These are phyloP conservation scores for Penicillium verrucosum DNA, from an alignment of 2,329 filamentous ascomycete species.

Conservation along the genomic window DNA sequence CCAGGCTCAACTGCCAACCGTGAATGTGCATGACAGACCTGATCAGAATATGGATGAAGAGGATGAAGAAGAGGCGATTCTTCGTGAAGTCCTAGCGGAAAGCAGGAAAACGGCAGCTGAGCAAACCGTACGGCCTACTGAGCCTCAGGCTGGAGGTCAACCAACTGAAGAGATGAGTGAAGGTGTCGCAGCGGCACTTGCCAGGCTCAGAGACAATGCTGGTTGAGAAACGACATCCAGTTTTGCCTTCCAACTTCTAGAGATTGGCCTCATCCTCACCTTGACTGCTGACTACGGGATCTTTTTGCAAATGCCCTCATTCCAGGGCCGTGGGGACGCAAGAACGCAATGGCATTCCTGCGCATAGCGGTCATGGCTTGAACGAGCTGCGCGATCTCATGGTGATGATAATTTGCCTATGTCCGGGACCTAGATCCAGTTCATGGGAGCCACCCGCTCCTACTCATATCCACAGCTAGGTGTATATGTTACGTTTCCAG, in stretches of 20 bases:
- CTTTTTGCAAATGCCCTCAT: neutral
- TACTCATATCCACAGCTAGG: neutral
- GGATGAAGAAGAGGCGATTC: conserved; percentile 50
- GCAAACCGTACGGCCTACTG: neutral
- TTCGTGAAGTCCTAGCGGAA: conserved; percentile 32
- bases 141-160: neutral
- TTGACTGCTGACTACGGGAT: neutral
- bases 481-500: neutral
- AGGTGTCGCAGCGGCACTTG: conserved; percentile 58
- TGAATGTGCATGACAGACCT: conserved; percentile 1
- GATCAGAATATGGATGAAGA: conserved; percentile 14
- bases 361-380: neutral
- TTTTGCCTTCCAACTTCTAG: neutral
- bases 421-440: neutral
- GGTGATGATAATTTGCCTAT: neutral
- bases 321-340: too few relatives aligned
- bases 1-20: conserved; percentile 18
- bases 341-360: neutral
- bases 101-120: conserved; percentile 20
- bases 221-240: conserved; percentile 14
- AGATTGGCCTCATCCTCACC: neutral
- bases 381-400: neutral
- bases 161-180: conserved; percentile 48
- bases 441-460: too few relatives aligned
- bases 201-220: conserved; percentile 49